These are phyloP conservation scores for Calocybe gambosa DNA, from an alignment of 1,284 basidiomycete species.

Conservation along the genomic window DNA sequence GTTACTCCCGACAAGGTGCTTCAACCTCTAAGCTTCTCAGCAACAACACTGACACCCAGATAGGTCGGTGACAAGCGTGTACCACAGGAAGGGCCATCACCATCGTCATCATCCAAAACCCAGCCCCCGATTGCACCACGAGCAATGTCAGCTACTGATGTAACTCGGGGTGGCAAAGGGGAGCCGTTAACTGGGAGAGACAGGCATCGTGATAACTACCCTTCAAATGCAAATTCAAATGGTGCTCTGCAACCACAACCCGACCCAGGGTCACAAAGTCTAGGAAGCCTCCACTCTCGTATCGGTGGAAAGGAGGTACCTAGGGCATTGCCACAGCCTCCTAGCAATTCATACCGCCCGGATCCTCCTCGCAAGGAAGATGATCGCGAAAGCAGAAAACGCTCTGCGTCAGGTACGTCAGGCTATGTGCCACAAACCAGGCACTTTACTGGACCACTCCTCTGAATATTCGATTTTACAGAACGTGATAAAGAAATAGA, in stretches of 20 bases:
- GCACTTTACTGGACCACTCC: constrained; percentile 3
- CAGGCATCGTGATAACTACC: constrained; percentile 31
- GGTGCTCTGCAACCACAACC: constrained; percentile 17
- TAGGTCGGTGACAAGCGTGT: constrained; percentile 50
- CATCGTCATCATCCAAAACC: constrained; percentile 33
- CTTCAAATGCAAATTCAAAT: constrained; percentile 21
- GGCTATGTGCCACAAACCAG: constrained; percentile 1
- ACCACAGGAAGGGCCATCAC: constrained; percentile 41
- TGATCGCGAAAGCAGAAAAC: constrained; percentile 62
- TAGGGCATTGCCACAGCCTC: constrained; percentile 31
- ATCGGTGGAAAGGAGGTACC: constrained; percentile 55
- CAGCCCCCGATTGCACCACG: constrained; percentile 59
- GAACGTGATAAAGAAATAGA: constrained; percentile 46
- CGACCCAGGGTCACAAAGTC: constrained; percentile 20
- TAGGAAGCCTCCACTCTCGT: constrained; percentile 57
- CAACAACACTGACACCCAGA: constrained; percentile 4
- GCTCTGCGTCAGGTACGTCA: constrained; percentile 57
- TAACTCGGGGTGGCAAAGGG: constrained; percentile 31
- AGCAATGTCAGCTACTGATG: constrained; percentile 51
- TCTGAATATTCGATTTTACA: constrained; percentile 18
- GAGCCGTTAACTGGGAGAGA: constrained; percentile 31
- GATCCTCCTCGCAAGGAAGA: constrained; percentile 45
- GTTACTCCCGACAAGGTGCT: constrained; percentile 50
- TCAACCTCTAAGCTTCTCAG: background rate
- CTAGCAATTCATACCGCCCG: constrained; percentile 34